These are phyloP conservation scores for Ramaria sp. DNA, from an alignment of 768 basidiomycete genomes.

Conservation along the genomic window DNA sequence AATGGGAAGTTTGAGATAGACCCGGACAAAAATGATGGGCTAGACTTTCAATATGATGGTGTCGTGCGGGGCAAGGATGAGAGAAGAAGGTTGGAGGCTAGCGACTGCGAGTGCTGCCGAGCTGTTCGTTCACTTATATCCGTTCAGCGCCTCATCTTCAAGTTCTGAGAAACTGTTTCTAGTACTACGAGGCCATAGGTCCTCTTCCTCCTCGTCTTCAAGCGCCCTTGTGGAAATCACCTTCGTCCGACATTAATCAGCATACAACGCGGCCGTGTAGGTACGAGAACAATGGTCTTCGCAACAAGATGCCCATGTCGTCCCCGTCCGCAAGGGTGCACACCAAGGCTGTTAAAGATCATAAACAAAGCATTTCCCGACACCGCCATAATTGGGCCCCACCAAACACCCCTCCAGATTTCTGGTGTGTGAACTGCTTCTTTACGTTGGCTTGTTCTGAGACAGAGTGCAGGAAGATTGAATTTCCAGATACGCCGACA, in stretches of 20 bases:
- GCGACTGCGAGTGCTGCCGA: slow-evolving; percentile 75
- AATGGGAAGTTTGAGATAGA: slow-evolving; percentile 61
- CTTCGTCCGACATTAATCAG: slow-evolving; percentile 15
- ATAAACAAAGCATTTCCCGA: slow-evolving; percentile 60
- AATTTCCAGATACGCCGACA: slow-evolving; percentile 82
- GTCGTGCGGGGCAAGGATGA: slow-evolving; percentile 61
- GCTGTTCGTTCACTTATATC: slow-evolving; percentile 38
- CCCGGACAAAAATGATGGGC: slow-evolving; percentile 51
- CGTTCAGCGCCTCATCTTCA: not conserved
- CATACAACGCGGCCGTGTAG: slow-evolving; percentile 14
- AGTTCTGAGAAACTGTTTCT: not conserved
- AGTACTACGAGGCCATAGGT: slow-evolving; percentile 78
- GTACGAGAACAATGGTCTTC: slow-evolving; percentile 17
- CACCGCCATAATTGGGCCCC: slow-evolving; percentile 65
- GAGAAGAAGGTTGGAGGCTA: slow-evolving; percentile 56
- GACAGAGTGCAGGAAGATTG: slow-evolving; percentile 48
- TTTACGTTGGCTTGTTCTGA: not conserved
- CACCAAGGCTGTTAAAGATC: slow-evolving; percentile 31
- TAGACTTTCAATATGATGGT: slow-evolving; percentile 60
- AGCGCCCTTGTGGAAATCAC: slow-evolving; percentile 69
- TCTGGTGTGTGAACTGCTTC: slow-evolving; percentile 1
- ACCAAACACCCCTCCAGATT: slow-evolving; percentile 23
- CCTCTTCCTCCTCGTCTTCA: slow-evolving; percentile 56
- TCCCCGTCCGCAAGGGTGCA: not conserved
- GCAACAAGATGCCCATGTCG: not conserved